These are phyloP conservation scores for Batrachochytrium dendrobatidis DNA, from an alignment of 371 early-diverging fungal genomes.

Conservation along the genomic window DNA sequence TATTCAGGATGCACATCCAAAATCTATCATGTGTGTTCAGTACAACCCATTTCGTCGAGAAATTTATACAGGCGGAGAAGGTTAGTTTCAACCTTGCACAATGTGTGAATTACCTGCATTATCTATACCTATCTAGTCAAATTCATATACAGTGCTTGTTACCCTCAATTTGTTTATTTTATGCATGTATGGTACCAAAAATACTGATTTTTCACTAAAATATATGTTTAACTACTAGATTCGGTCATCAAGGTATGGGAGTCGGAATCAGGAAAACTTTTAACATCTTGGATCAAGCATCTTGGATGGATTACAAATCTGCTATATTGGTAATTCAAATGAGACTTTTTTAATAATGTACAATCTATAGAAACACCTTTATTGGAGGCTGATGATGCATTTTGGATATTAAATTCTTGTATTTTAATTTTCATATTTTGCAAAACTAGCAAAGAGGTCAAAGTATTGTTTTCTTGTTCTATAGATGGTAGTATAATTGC, in stretches of 20 bases:
- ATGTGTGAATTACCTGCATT: background rate
- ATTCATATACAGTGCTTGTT: background rate
- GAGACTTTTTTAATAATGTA: background rate
- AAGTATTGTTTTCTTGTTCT: conserved; percentile 37
- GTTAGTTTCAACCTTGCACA: conserved; percentile 13
- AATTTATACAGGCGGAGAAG: conserved; percentile 41
- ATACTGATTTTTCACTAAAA: background rate
- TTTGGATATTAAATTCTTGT: no score
- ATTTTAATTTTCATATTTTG: no score
- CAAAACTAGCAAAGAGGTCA: conserved; percentile 40
- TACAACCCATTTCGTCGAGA: conserved; percentile 38
- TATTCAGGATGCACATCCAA: conserved; percentile 38
- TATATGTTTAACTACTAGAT: conserved; percentile 27
- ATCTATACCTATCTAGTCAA: background rate
- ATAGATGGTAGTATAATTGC: conserved; percentile 43
- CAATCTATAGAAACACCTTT: background rate
- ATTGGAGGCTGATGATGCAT: no score
- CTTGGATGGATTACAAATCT: conserved; percentile 40
- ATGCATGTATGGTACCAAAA: no score
- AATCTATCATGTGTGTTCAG: conserved; percentile 37
- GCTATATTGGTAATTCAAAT: conserved; percentile 42
- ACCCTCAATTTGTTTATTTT: background rate
- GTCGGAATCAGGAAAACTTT: conserved; percentile 36
- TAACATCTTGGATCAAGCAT: conserved; percentile 28
- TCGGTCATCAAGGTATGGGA: conserved; percentile 42